Evolutionary conservation across 2,329 filamentous ascomycete genomes (phyloP), one percentile per base, ranked within the genome.

Genomic region (Fusarium marasasianum): DNA sequence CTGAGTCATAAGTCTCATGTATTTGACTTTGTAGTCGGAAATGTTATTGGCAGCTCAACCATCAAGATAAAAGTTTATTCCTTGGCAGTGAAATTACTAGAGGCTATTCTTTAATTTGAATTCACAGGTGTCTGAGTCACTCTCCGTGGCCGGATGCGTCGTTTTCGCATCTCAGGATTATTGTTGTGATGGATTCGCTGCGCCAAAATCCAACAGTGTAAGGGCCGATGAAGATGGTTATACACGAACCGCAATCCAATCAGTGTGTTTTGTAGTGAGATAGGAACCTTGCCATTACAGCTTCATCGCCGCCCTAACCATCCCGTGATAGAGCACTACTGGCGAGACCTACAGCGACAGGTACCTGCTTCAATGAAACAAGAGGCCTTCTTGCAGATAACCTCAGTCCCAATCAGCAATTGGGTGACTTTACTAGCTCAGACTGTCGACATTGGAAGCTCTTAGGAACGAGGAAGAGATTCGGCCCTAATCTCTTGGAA

Each of bases 181-280:
- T 0, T 45, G 7, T 1, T 0, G n/a, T 0, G 11, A 26, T 26
- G n/a, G 7, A 18, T 10, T 26, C 17, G n/a, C 11, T 26, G 1
- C 13, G 15, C n/a, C 17, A 4, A 45, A 45, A 45, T 0, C 6
- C 17, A 18, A 26, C 13, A 1, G 5, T 45, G 20, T 7, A 44
- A 43, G 14, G 14, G 14, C 8, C 10, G n/a, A 24, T 24, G 13
- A n/a, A 17, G 41, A 0, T 7, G 15, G 5, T 44, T 1, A 44
- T 17, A 6, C 12, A 11, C 22, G 41, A 20, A 43, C 11, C n/a
- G 1, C 40, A n/a, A 6, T 18, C 14, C 40, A 0, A 0, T 0
- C 22, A n/a, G 8, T 41, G 13, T 10, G 6, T 11, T 10, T 43
- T 17, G 0, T 17, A 14, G 41, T n/a, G 8, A n/a, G 41, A 17